Evolutionary conservation across 352 stramenopile genomes (phyloP).

Genomic region (Phytophthora chlamydospora): DNA sequence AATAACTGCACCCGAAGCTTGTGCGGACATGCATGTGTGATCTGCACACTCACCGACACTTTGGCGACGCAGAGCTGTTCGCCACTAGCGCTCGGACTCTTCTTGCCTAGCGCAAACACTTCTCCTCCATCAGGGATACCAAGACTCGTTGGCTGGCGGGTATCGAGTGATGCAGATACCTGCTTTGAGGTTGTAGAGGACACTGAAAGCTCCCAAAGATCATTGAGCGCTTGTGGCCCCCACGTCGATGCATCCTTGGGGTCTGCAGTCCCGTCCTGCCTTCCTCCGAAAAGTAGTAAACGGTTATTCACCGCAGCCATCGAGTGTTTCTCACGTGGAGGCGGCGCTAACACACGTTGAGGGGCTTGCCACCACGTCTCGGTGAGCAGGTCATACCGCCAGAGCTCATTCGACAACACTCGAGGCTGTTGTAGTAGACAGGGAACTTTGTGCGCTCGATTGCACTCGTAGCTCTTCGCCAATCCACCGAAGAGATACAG

Average conservation of each 20-base stretch:
- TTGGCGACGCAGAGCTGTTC: conserved; percentile 53
- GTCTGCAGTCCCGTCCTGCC: conserved; percentile 26
- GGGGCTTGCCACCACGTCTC: conserved; percentile 58
- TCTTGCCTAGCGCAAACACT: conserved; percentile 53
- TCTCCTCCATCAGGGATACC: conserved; percentile 55
- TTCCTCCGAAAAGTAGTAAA: conserved; percentile 69
- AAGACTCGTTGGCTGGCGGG: conserved; percentile 42
- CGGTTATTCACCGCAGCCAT: conserved; percentile 48
- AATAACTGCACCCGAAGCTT: conserved; percentile 63
- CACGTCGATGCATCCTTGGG: conserved; percentile 29
- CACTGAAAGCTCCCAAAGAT: conserved; percentile 72
- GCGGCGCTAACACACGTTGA: conserved; percentile 20
- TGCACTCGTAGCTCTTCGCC: conserved; percentile 64
- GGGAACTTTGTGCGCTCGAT: conserved; percentile 44
- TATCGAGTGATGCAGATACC: conserved; percentile 36
- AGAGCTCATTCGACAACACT: conserved; percentile 73
- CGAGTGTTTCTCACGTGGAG: conserved; percentile 66
- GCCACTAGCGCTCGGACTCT: conserved; percentile 29
- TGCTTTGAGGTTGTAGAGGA: conserved; percentile 49
- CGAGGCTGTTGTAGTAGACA: conserved; percentile 36
- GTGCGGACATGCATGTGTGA: conserved; percentile 64
- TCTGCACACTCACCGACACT: conserved; percentile 51
- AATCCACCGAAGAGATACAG: conserved; percentile 75
- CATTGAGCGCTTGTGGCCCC: conserved; percentile 42
- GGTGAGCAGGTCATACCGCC: conserved; percentile 61